A percentile compares a stretch with the other conserved stretches of the same genome.
Evolutionary conservation across 2,329 filamentous ascomycete genomes (phyloP).

Genomic region (Pseudogymnoascus sp.): DNA sequence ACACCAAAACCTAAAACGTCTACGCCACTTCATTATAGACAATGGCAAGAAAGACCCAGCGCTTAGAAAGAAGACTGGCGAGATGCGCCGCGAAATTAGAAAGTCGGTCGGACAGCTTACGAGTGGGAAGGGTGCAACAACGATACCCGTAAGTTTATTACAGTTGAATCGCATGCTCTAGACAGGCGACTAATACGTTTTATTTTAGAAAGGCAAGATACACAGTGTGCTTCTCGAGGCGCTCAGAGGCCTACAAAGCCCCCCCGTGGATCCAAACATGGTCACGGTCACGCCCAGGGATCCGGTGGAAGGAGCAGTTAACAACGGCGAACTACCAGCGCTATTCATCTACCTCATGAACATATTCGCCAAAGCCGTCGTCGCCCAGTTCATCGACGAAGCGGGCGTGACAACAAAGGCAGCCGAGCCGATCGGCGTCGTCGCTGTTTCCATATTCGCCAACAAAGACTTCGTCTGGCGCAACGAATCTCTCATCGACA

Average conservation of each 20-base stretch:
- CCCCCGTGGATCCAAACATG: constrained; percentile 43
- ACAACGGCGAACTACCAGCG: constrained; percentile 49
- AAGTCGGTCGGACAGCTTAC: constrained; percentile 68
- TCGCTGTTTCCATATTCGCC: constrained; percentile 67
- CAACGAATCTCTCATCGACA: constrained; percentile 63
- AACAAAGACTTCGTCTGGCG: constrained; percentile 58
- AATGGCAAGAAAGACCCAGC: constrained; percentile 46
- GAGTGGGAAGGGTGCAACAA: constrained; percentile 54
- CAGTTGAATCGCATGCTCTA: background rate
- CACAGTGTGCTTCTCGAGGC: constrained; percentile 43
- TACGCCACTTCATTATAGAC: constrained; percentile 44
- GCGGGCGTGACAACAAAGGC: constrained; percentile 53
- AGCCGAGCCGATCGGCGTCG: constrained; percentile 72
- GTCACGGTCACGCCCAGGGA: constrained; percentile 40
- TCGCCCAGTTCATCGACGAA: constrained; percentile 62
- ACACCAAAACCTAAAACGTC: constrained; percentile 57
- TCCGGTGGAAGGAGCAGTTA: constrained; percentile 39
- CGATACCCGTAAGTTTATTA: constrained; percentile 38
- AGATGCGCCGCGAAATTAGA: constrained; percentile 62
- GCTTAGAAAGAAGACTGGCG: constrained; percentile 59
- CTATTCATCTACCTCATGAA: constrained; percentile 69
- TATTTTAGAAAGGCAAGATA: constrained; percentile 37
- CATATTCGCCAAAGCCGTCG: constrained; percentile 63
- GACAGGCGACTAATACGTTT: constrained; percentile 9
- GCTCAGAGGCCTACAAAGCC: constrained; percentile 42